These are phyloP conservation scores for Paralagenidium karlingii DNA, from an alignment of 352 stramenopile species.

Conservation along the genomic window DNA sequence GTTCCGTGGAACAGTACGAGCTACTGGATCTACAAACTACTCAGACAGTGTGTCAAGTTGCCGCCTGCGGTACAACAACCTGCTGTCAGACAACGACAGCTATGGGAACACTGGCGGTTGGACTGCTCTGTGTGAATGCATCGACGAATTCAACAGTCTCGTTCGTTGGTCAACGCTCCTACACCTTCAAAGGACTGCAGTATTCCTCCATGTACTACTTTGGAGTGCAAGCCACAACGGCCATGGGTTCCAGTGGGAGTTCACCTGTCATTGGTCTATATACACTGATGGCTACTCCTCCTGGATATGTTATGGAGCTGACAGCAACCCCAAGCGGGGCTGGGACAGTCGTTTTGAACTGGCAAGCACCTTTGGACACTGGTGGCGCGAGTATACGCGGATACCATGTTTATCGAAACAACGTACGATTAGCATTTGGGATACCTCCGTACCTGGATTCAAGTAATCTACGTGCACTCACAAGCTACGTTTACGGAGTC, in stretches of 20 bases:
- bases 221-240: slow-evolving; percentile 30
- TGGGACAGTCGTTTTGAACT: slow-evolving; percentile 24
- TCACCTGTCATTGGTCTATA: slow-evolving; percentile 15
- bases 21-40: slow-evolving; percentile 8
- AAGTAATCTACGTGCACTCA: slow-evolving; percentile 16
- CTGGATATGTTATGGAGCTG: slow-evolving; percentile 17
- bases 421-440: slow-evolving; percentile 20
- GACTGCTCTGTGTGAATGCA: no score
- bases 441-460: slow-evolving; percentile 31
- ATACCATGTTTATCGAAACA: slow-evolving; percentile 50
- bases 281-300: slow-evolving; percentile 21
- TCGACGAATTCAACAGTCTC: slow-evolving; percentile 3
- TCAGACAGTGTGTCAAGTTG: slow-evolving; percentile 22
- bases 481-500: slow-evolving; percentile 31
- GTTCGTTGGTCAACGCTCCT: slow-evolving; percentile 20
- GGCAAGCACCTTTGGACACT: slow-evolving; percentile 24
- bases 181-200: slow-evolving; percentile 22
- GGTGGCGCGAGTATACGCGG: slow-evolving; percentile 22
- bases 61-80: slow-evolving; percentile 18
- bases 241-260: slow-evolving; percentile 14
- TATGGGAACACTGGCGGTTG: no score
- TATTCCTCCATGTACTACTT: slow-evolving; percentile 40
- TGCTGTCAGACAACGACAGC: slow-evolving; percentile 3
- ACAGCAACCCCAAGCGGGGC: slow-evolving; percentile 15
- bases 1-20: slow-evolving; percentile 17